Evolutionary conservation across 257 asterid species (phyloP).

Genomic region (Linderniella brevidens): DNA sequence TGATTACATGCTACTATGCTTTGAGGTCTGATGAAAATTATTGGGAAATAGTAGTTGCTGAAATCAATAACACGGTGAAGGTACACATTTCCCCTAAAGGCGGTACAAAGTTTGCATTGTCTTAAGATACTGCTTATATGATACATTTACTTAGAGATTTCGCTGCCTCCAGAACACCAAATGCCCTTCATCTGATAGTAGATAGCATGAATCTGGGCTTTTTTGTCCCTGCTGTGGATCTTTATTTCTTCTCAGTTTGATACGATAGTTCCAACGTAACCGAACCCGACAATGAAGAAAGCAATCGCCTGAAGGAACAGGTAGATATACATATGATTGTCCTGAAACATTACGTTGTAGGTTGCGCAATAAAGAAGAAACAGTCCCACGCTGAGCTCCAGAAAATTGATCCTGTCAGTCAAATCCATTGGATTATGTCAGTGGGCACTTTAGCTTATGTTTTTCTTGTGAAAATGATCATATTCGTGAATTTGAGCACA

Average conservation of each 20-base stretch:
- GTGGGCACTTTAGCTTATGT: neutral
- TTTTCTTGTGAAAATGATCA: neutral
- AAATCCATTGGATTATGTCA: slow-evolving; percentile 4
- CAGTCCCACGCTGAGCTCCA: slow-evolving; percentile 68
- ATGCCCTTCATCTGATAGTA: too few relatives aligned
- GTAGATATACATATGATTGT: slow-evolving; percentile 58
- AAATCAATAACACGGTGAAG: too few relatives aligned
- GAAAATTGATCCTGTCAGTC: slow-evolving; percentile 41
- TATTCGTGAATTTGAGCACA: neutral
- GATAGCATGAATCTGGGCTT: neutral
- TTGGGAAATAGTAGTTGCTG: too few relatives aligned
- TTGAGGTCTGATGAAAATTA: too few relatives aligned
- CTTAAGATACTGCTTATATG: too few relatives aligned
- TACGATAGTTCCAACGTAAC: slow-evolving; percentile 59
- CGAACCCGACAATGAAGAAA: slow-evolving; percentile 56
- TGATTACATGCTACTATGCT: too few relatives aligned
- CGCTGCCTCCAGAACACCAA: too few relatives aligned
- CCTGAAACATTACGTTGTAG: slow-evolving; percentile 49
- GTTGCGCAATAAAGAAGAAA: slow-evolving; percentile 67
- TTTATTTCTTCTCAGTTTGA: slow-evolving; percentile 21
- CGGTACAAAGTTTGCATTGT: too few relatives aligned
- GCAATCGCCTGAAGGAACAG: slow-evolving; percentile 70
- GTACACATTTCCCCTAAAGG: too few relatives aligned
- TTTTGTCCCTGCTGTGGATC: slow-evolving; percentile 4
- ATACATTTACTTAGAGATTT: too few relatives aligned